Evolutionary conservation across 1,139 yeast genomes (phyloP), one percentile per base, ranked within the genome.

Genomic region (Pichia sp.): DNA sequence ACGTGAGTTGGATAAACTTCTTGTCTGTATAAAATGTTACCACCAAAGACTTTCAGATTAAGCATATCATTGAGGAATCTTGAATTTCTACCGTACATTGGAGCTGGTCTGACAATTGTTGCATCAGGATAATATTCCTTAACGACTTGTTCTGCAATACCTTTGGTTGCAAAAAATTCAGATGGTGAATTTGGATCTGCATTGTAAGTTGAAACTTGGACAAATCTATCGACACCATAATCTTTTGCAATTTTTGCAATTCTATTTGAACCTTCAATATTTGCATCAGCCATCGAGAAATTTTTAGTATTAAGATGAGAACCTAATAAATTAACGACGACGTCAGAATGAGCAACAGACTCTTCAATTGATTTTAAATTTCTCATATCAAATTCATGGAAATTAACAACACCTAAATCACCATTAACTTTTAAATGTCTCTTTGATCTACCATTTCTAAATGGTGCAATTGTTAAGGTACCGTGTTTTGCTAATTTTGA

Each of bases 21-120:
- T 58, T 80, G 78, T 68, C 82, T 80, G 66, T 76, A 77, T 69
- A 85, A 80, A 52, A 88, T 83, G 52, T 72, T 67, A 45, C 78
- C 82, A 49, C 70, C 71, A 45, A 62, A 56, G 13, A 62, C 63
- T 30, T 62, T 62, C 62, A 77, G 70, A 48, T 80, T 79, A 14
- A 81, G 75, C 66, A 87, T 73, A 66, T 77, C 77, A 71, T 83
- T 84, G 63, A 88, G 74, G 66, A 88, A 81, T 59, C 77, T 74
- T 67, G 87, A 93, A 66, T 84, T 87, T 66, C 84, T 76, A 44
- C 95, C 95, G 66, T 71, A 88, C 80, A 87, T 77, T 57, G 87
- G 89, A 25, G 87, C 82, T 14, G 96, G 96, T 69, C 96, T 83
- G 44, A 88, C 95, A 64, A 88, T 87, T 38, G 96, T 88, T 48